Percentiles rank a stretch among this genome's conserved stretches.
phyloP scores from a whole-genome alignment of 163 green algal species.

The Prototheca wickerhamii region DNA sequence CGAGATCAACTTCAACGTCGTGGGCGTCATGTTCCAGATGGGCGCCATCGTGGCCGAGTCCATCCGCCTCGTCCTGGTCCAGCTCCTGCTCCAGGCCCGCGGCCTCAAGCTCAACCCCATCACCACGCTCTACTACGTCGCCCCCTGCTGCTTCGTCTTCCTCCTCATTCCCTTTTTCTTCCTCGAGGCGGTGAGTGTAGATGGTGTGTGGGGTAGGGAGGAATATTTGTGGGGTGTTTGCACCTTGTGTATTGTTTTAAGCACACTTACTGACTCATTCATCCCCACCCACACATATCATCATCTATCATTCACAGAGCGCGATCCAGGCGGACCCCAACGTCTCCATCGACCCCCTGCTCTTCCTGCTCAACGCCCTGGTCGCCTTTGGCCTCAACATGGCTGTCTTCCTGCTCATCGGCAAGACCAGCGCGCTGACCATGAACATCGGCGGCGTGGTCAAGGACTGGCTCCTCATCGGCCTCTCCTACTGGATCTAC shows the following conservation, averaged over 20 bases:
- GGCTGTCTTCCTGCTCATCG: conserved; percentile 76
- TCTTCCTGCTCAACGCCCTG: conserved; percentile 40
- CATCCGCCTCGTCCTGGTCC: conserved; percentile 54
- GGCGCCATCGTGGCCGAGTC: conserved; percentile 63
- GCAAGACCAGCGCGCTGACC: conserved; percentile 65
- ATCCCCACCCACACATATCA: no score
- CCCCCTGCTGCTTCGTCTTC: conserved; percentile 64
- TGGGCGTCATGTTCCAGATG: conserved; percentile 67
- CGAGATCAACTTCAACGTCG: conserved; percentile 76
- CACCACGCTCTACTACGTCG: conserved; percentile 78
- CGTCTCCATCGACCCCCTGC: conserved; percentile 25
- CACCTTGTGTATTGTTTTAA: no score
- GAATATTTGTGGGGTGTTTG: no score
- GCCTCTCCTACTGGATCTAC: conserved; percentile 52
- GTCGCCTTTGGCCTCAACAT: conserved; percentile 69
- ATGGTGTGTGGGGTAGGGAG: no score
- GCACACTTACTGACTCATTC: no score
- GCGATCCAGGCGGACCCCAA: conserved; percentile 31
- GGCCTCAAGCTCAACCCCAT: conserved; percentile 86
- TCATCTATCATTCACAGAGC: neutral
- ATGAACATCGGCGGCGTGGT: conserved; percentile 82
- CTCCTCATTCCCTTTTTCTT: conserved; percentile 58
- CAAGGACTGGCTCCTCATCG: conserved; percentile 81
- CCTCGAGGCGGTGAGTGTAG: conserved; percentile 39
- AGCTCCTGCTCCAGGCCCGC: conserved; percentile 62